Evolutionary conservation across 345 rosid species (phyloP), one percentile per base, ranked within the genome.

Genomic region (Gossypium anomalum): DNA sequence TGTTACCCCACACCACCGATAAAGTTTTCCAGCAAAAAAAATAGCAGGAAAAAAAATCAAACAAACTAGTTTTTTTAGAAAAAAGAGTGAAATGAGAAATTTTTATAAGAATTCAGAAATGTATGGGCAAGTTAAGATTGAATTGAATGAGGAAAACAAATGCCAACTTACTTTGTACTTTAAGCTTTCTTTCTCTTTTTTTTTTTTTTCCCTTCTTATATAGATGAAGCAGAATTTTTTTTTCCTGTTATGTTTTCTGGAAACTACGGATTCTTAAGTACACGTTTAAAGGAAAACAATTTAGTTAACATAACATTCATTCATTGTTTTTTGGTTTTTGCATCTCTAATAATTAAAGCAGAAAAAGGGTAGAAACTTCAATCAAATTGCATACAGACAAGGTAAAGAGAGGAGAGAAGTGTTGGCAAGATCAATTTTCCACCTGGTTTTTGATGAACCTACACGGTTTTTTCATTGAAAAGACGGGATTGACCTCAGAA

Each of bases 1-100:
- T 48, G 29, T 67, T 74, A 60, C 80, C 86, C 81, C 83, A 77
- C 82, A 38, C n/a, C 61, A 55, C 76, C 78, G 70, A 60, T 16
- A 64, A 62, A 22, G 41, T 66, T 49, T 71, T 43, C 1, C 51
- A 44, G 45, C 45, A 9, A 27, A 57, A 34, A 29, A 34, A 34
- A 5, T 34, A 34, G 41, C 41, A 34, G 41, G 41, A 34, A 34
- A 34, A 56, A 13, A 2, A 25, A 12, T 22, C 43, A 64, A 14
- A 2, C 15, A 61, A 63, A 17, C 44, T 53, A 53, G 45, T 59
- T 41, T 13, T 34, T 29, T 27, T 17, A 8, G 41, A 10, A 58
- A 61, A 38, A n/a, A 67, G 44, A 58, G 14, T 17, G n/a, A 2
- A 67, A 49, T 7, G 43, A 29, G 44, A 68, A 68, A 3, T 7